Conservation (phyloP, 192 early-diverging fungal species). For the Gonapodya prolifera region DNA sequence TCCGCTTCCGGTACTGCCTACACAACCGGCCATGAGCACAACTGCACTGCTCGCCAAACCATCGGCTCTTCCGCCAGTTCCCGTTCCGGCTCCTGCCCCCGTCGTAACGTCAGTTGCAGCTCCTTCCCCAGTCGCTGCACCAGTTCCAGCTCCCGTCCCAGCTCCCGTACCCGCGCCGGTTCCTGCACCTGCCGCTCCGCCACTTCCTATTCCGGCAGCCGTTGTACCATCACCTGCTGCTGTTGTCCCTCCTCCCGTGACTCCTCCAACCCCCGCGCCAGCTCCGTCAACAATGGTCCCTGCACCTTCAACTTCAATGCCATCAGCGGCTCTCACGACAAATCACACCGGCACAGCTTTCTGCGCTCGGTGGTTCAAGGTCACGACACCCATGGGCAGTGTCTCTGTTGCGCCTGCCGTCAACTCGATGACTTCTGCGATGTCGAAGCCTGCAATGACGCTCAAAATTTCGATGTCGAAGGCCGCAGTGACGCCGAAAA, state of each 20-base stretch:
- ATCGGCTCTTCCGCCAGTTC: too few relatives aligned
- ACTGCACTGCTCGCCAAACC: too few relatives aligned
- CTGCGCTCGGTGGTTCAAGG: not conserved
- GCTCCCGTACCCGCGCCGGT: too few relatives aligned
- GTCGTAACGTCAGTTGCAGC: too few relatives aligned
- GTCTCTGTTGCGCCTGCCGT: too few relatives aligned
- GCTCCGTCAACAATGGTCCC: not conserved
- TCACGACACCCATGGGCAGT: not conserved
- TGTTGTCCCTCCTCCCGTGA: not conserved
- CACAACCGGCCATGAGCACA: too few relatives aligned
- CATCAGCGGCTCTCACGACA: not conserved
- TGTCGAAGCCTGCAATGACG: not conserved
- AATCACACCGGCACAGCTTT: not conserved
- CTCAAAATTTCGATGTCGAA: not conserved
- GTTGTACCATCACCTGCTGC: not conserved
- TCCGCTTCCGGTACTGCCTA: too few relatives aligned
- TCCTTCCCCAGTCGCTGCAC: too few relatives aligned
- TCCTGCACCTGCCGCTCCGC: not conserved
- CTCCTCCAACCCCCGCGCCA: not conserved
- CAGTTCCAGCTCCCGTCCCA: too few relatives aligned
- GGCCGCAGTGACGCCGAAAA: not conserved
- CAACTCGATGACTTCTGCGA: too few relatives aligned
- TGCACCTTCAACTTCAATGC: not conserved
- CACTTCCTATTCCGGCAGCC: not conserved
- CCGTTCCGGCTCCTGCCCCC: too few relatives aligned